These are phyloP conservation scores for Triticum aestivum DNA, from an alignment of 176 grass and related monocot genomes.

Conservation along the genomic window IWGSC_CS_RefSeq_v2.1 NC_057812.1:588265250-588265749, in stretches of 20 bases:
- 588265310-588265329: slow-evolving; percentile 9
- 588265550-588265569: not conserved
- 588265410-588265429: not conserved
- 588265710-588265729: slow-evolving; percentile 4
- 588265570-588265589: not conserved
- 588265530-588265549: not conserved
- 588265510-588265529: slow-evolving; percentile 4
- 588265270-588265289: not conserved
- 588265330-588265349: not conserved
- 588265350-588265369: not conserved
- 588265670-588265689: not conserved
- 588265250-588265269: slow-evolving; percentile 24
- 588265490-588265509: not conserved
- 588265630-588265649: slow-evolving; percentile 16
- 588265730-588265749: not conserved
- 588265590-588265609: not conserved
- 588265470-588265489: not conserved
- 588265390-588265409: not conserved
- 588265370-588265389: not conserved
- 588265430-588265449: slow-evolving; percentile 1
- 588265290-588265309: not conserved
- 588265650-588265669: not conserved
- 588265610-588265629: not conserved
- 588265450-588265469: not conserved
- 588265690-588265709: not conserved